Evolutionary conservation across 306 rosid genomes (phyloP).

Genomic region (Glycine latifolia): DNA sequence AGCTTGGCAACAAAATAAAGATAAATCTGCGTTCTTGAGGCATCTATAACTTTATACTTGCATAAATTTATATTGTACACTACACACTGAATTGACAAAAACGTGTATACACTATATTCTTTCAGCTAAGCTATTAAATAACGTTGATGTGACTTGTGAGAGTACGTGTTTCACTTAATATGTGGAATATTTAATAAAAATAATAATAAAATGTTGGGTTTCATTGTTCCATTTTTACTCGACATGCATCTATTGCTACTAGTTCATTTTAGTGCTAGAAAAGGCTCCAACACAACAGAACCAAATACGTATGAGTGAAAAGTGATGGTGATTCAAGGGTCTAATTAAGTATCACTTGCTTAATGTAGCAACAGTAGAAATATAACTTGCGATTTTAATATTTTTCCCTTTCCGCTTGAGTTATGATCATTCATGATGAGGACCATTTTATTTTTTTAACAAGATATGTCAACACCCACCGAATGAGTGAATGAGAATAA

Average conservation of each 20-base stretch:
- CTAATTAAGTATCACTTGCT: no score
- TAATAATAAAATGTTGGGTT: not conserved
- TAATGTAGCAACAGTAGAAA: no score
- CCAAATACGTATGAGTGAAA: not conserved
- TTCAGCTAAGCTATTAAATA: not conserved
- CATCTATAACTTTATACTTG: no score
- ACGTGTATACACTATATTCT: not conserved
- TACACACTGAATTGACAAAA: not conserved
- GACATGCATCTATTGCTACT: not conserved
- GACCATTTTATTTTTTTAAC: slow-evolving; percentile 9
- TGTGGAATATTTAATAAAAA: no score
- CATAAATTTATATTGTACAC: not conserved
- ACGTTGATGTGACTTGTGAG: not conserved
- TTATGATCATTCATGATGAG: slow-evolving; percentile 2
- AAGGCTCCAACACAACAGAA: not conserved
- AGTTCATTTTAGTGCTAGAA: not conserved
- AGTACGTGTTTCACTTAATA: not conserved
- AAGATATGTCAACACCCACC: not conserved
- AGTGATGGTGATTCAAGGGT: not conserved
- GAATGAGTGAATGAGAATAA: slow-evolving; percentile 12
- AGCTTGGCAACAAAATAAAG: no score
- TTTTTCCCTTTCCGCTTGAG: not conserved
- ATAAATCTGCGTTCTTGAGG: no score
- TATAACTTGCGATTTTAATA: not conserved
- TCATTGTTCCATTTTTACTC: slow-evolving; percentile 15